Evolutionary conservation across 352 stramenopile species (phyloP).

Genomic region (Globisporangium okanoganense): DNA sequence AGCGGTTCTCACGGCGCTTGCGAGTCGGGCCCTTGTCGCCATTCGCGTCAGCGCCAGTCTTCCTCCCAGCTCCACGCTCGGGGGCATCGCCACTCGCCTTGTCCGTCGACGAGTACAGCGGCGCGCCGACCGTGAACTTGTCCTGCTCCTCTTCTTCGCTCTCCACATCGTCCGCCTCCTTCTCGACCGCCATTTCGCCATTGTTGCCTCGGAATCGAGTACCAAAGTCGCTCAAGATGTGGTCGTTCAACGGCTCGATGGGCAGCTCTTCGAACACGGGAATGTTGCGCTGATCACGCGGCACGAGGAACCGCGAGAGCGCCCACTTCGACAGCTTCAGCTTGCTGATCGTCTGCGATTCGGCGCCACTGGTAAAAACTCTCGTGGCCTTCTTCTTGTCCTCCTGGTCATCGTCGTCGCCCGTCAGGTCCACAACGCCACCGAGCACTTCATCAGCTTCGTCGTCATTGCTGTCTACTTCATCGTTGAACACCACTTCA

Average conservation of each 20-base stretch:
- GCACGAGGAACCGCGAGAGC: constrained; percentile 60
- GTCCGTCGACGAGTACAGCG: constrained; percentile 33
- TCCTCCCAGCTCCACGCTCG: constrained; percentile 20
- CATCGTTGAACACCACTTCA: constrained; percentile 14
- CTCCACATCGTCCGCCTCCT: constrained; percentile 25
- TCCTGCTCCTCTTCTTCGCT: constrained; percentile 26
- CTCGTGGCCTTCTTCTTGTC: constrained; percentile 1
- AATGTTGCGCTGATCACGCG: constrained; percentile 45
- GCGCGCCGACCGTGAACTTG: constrained; percentile 44
- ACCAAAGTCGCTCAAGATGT: constrained; percentile 80
- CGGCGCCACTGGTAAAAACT: not conserved
- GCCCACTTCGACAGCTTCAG: constrained; percentile 73
- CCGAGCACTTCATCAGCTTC: constrained; percentile 22
- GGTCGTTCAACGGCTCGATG: constrained; percentile 80
- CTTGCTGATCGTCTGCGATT: constrained; percentile 1
- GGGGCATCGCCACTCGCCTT: constrained; percentile 9
- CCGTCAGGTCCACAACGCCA: constrained; percentile 20
- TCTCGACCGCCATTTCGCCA: constrained; percentile 47
- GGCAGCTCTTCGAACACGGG: constrained; percentile 54
- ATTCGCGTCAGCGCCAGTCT: constrained; percentile 20
- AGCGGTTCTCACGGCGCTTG: constrained; percentile 61
- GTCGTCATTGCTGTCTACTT: constrained; percentile 7
- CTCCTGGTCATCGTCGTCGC: constrained; percentile 4
- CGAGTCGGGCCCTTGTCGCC: constrained; percentile 25
- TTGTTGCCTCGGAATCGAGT: constrained; percentile 54